Conservation (phyloP, 2,329 filamentous ascomycete species). For the Neobulgaria alba region DNA sequence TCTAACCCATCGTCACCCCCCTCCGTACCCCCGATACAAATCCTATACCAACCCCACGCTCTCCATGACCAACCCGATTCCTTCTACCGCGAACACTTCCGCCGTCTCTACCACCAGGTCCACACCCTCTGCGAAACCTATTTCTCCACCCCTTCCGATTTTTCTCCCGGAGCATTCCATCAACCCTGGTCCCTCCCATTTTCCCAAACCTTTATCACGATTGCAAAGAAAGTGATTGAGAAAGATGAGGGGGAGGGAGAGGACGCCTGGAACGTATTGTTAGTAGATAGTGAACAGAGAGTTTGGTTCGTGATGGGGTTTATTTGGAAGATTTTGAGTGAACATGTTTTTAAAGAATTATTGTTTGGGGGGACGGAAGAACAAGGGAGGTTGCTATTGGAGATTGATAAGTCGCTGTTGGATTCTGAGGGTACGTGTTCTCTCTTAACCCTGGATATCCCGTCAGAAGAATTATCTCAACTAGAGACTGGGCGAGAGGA, state of each 20-base stretch:
- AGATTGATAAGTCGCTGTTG: conserved; percentile 19
- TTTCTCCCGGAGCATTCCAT: conserved; percentile 1
- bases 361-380: conserved; percentile 20
- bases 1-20: too few species aligned
- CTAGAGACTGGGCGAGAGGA: too few species aligned
- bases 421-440: conserved; percentile 17
- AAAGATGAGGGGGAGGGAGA: conserved; percentile 11
- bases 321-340: conserved; percentile 16
- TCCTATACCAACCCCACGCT: conserved; percentile 10
- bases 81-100: conserved; percentile 17
- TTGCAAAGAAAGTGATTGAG: conserved; percentile 18
- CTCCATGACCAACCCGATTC: conserved; percentile 13
- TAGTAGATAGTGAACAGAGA: conserved; percentile 15
- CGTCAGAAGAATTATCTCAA: too few species aligned
- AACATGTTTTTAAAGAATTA: conserved; percentile 19
- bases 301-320: conserved; percentile 21
- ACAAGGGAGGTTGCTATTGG: conserved; percentile 15
- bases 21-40: too few species aligned
- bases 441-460: background rate
- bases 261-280: conserved; percentile 21
- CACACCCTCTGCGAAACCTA: conserved; percentile 7
- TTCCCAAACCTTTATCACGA: conserved; percentile 16
- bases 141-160: conserved; percentile 13
- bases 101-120: conserved; percentile 6
- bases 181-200: conserved; percentile 13